Conservation (phyloP, 2,329 filamentous ascomycete genomes). For the Ceratocystiopsis minuta region DNA sequence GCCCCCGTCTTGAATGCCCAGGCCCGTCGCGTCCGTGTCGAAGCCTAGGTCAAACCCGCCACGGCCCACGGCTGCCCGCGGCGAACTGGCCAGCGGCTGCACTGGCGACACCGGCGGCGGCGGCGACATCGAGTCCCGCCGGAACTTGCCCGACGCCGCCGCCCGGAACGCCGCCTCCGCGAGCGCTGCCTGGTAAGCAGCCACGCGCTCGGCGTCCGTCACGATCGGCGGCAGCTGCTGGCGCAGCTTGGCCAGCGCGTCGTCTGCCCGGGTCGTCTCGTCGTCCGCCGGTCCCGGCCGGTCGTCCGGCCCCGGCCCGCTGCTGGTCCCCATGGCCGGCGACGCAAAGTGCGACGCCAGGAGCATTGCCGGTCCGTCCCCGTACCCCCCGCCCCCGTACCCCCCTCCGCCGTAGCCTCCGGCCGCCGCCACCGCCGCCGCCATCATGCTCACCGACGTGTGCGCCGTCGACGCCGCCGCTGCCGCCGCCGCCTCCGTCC, state of each 20-base stretch:
- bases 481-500: not conserved
- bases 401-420: not conserved
- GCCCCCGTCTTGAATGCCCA: not conserved
- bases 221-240: conserved; percentile 4
- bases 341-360: conserved; percentile 5
- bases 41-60: too few species aligned
- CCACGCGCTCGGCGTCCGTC: conserved; percentile 11
- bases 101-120: not conserved
- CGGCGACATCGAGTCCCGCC: conserved; percentile 33
- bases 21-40: not conserved
- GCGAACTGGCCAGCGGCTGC: not conserved
- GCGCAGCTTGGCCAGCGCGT: not conserved
- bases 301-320: too few species aligned
- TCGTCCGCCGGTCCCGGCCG: too few species aligned
- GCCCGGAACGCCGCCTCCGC: conserved; percentile 67
- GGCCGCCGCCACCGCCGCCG: conserved; percentile 8
- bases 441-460: conserved; percentile 27
- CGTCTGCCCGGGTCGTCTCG: too few species aligned
- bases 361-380: not conserved
- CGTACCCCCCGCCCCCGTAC: conserved; percentile 1
- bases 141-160: conserved; percentile 57
- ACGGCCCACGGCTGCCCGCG: too few species aligned
- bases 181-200: conserved; percentile 65
- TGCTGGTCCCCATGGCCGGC: not conserved
- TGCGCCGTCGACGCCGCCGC: conserved; percentile 30